Percentiles rank a stretch among this genome's conserved stretches.
phyloP scores from a whole-genome alignment of 495 filamentous ascomycete genomes.

The Aspergillus cristatus region DNA sequence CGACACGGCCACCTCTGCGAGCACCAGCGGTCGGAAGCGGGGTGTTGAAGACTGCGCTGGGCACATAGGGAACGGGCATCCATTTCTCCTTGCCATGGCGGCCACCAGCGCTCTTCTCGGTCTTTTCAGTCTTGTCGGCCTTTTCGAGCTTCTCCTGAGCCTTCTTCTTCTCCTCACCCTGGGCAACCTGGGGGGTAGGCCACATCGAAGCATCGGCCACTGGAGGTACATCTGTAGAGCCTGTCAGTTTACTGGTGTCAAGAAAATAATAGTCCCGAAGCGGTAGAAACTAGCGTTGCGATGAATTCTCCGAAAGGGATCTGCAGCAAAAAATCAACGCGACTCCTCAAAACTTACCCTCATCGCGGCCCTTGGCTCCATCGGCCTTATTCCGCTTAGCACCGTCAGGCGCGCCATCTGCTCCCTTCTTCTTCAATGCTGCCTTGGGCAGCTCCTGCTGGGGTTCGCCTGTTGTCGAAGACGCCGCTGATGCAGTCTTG shows the following conservation, averaged over 20 bases:
- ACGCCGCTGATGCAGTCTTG: constrained; percentile 27
- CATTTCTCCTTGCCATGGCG: constrained; percentile 63
- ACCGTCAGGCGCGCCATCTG: constrained; percentile 18
- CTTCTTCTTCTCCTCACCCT: constrained; percentile 66
- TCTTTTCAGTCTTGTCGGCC: constrained; percentile 57
- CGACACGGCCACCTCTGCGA: constrained; percentile 49
- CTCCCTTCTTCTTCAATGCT: constrained; percentile 37
- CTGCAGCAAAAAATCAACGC: too few species aligned
- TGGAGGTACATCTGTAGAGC: constrained; percentile 33
- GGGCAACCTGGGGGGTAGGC: constrained; percentile 81
- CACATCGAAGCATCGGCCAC: constrained; percentile 70
- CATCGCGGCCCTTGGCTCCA: constrained; percentile 32
- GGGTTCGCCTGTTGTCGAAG: constrained; percentile 23
- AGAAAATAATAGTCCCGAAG: constrained; percentile 9
- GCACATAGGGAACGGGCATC: constrained; percentile 63
- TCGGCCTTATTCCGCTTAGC: constrained; percentile 35
- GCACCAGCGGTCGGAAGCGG: constrained; percentile 56
- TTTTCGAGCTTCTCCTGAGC: constrained; percentile 55
- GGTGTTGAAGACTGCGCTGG: constrained; percentile 74
- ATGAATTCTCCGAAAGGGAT: neutral
- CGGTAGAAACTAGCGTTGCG: constrained; percentile 3
- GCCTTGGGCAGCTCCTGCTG: constrained; percentile 35
- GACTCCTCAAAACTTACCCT: constrained; percentile 14
- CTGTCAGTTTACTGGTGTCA: too few species aligned
- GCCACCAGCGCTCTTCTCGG: constrained; percentile 31